Base-by-base conservation (phyloP, 73 alveolate genomes). In the Diophrys appendiculata region DNA sequence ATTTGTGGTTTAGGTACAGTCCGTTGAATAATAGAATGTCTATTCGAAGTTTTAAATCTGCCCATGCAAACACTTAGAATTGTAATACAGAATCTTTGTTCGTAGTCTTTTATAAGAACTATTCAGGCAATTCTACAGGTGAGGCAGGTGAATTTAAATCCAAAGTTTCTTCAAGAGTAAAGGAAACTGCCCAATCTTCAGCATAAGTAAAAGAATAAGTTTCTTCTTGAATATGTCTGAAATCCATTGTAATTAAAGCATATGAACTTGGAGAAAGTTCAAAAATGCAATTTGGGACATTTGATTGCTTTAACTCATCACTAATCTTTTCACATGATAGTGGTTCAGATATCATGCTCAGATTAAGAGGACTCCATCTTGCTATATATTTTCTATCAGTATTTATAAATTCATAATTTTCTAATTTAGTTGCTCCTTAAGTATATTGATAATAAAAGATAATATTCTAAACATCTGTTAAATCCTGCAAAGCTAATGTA, bases 51-150 rank as follows among this genome's bases (percentile, higher is more conserved):
- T 81, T 73, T 35, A 83, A 65, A 23, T 74, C 77, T 13, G 74
- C 92, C 83, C 88, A 80, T 25, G 96, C 93, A 52, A 82, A 88
- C 0, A 93, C 60, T 33, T 65, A 67, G 73, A 93, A 91, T 77
- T 93, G 92, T 60, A 88, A 81, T 11, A 89, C 93, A 23, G 77
- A 43, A 33, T 92, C 54, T 68, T 81, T 88, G 52, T 65, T 89
- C 24, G 84, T 86, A 0, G 43, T 54, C 33, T 76, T 84, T 2
- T 78, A 60, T 54, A 88, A 56, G 87, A 93, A 93, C 69, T 80
- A 60, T 68, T 90, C 92, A 25, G 98, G 98, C 93, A 93, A 88
- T 53, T 88, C 90, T 23, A 91, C 87, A 55, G 93, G 93, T 65
- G 35, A 72, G 35, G 90, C 88, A 56, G 68, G 73, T 79, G 78